Base-by-base conservation (phyloP, 768 basidiomycete genomes). In the Trametes elegans region DNA sequence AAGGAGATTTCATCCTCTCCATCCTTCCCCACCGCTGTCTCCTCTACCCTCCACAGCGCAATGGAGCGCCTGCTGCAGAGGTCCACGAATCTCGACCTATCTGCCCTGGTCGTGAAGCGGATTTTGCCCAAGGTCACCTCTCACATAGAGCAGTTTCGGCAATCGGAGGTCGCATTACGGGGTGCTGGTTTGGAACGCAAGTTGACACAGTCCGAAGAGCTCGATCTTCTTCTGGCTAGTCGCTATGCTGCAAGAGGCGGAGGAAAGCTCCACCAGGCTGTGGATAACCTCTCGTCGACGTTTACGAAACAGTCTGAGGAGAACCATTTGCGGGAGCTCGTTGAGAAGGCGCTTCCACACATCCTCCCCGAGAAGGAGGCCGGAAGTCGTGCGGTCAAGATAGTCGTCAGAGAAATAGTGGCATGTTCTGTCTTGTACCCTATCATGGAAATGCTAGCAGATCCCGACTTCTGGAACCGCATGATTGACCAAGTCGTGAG, bases 381-480 rank as follows among this genome's bases (percentile, higher is more conserved):
- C 5, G 74, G 71, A 43, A 95, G 92, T 65, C 77, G 77, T 58
- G 85, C 83, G 5, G 76, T 97, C 42, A 81, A 73, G 56, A 80
- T 89, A 32, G 84, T 90, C 14, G 83, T 84, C 3, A 75, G 93
- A 41, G 97, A 99, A 71, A 80, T 98, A 61, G 75, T 88, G 0
- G 81, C 89, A 4, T 95, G 92, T 66, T 76, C 87, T 2, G 83
- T 96, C 3, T 65, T 98, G 35, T 85, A 89, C 65, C 94, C 96
- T 11, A 70, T 96, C 49, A 85, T 96, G 77, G 92, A 98, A 44
- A 91, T 96, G 87, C 67, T 98, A 31, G 79, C 89, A 26, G 97
- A 99, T 68, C 92, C 94, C 5, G 97, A 99, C 70, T 97, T 97
- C 61, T 98, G 94, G 94, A 99, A 99, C 73, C 78, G 84, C 54